These are phyloP conservation scores for Escallonia rubra DNA, from an alignment of 129 eudicot species.

Conservation along the genomic window DNA sequence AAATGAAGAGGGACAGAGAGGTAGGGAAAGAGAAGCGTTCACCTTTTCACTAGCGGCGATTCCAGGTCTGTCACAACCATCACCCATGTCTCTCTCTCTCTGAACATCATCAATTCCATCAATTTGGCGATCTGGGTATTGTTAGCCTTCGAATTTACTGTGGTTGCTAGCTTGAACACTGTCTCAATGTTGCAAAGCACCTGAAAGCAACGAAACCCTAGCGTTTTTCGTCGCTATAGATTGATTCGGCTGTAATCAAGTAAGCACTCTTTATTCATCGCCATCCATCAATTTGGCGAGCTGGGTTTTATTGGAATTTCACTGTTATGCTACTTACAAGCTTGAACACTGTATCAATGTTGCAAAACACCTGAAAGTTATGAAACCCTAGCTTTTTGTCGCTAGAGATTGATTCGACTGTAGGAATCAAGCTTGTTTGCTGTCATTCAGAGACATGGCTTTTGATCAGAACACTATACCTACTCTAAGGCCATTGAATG, in stretches of 20 bases:
- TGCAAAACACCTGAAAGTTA: not conserved
- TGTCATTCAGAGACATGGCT: conserved; percentile 44
- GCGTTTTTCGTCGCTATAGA: not conserved
- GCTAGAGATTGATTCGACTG: not conserved
- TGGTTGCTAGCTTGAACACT: not conserved
- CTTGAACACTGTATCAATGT: not conserved
- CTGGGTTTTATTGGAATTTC: not conserved
- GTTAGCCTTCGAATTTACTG: not conserved
- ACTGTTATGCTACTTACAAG: not conserved
- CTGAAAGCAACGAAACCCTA: not conserved
- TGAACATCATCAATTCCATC: not conserved
- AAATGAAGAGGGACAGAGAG: not conserved
- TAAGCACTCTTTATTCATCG: too few species aligned
- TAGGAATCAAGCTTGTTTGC: not conserved
- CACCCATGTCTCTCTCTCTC: not conserved
- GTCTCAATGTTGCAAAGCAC: not conserved
- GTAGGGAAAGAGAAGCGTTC: too few species aligned
- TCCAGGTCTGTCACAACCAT: not conserved
- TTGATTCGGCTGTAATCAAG: too few species aligned
- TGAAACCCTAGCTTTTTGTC: not conserved
- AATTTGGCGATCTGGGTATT: not conserved
- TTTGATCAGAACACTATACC: conserved; percentile 75
- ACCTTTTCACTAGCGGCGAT: too few species aligned
- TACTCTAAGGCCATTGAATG: conserved; percentile 63
- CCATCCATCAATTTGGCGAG: not conserved